phyloP scores from a whole-genome alignment of 2,329 filamentous ascomycete species.

The Apiospora saccharicola region DNA sequence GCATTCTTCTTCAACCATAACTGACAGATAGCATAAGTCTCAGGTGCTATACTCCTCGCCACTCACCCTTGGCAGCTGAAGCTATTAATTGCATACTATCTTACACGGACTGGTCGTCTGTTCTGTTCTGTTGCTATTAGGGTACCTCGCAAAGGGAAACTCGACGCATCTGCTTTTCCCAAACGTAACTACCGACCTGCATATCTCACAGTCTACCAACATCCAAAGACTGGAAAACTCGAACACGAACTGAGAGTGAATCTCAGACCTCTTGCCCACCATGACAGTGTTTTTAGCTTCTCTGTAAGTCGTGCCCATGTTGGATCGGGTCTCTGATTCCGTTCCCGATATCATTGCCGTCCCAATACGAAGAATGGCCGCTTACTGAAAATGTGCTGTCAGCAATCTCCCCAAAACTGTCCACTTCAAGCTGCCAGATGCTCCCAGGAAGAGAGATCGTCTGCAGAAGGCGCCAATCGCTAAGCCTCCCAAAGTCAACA shows the following conservation, averaged over 20 bases:
- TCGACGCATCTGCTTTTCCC: conserved; percentile 7
- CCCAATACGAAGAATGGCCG: background rate
- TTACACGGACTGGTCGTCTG: conserved; percentile 11
- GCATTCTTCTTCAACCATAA: background rate
- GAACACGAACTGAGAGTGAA: background rate
- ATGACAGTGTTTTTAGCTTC: conserved; percentile 62
- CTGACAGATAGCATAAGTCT: background rate
- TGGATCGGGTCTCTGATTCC: background rate
- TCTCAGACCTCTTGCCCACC: conserved; percentile 36
- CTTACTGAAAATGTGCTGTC: conserved; percentile 25
- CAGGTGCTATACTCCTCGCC: background rate
- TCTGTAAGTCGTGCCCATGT: conserved; percentile 47
- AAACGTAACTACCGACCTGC: conserved; percentile 8
- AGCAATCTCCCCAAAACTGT: conserved; percentile 94
- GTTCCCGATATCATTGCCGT: background rate
- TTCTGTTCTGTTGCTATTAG: background rate
- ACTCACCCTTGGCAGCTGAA: conserved; percentile 10
- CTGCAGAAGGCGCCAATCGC: conserved; percentile 39
- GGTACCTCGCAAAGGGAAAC: background rate
- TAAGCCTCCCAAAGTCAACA: conserved; percentile 39
- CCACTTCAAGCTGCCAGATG: conserved; percentile 77
- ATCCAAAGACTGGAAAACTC: conserved; percentile 7
- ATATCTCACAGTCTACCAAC: background rate
- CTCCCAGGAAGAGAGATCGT: conserved; percentile 50
- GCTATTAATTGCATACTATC: background rate